Conservation (phyloP, 805 yeast genomes). For the Saturnispora saitoi region DNA sequence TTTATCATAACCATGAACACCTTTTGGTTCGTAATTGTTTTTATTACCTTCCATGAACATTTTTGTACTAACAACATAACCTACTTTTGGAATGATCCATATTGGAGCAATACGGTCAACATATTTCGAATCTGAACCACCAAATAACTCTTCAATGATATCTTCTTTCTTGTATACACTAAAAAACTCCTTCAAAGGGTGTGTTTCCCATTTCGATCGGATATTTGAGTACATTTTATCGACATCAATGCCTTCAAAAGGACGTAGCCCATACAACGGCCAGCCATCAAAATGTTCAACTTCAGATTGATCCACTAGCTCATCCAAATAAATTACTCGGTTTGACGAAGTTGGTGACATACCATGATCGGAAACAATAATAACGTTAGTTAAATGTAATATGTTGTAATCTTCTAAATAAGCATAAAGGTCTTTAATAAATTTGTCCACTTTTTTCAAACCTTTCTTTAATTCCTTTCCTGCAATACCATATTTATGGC, state of each 20-base stretch:
- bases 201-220: slow-evolving; percentile 22
- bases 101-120: slow-evolving; percentile 69
- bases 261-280: slow-evolving; percentile 78
- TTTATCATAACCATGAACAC: slow-evolving; percentile 82
- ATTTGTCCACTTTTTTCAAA: slow-evolving; percentile 55
- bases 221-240: slow-evolving; percentile 42
- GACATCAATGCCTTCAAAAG: slow-evolving; percentile 32
- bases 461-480: slow-evolving; percentile 51
- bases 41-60: slow-evolving; percentile 41
- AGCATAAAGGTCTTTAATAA: slow-evolving; percentile 40
- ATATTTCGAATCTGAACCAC: slow-evolving; percentile 34
- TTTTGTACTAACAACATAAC: slow-evolving; percentile 64
- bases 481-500: slow-evolving; percentile 62
- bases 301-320: slow-evolving; percentile 44
- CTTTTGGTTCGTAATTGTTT: slow-evolving; percentile 50
- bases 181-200: slow-evolving; percentile 30
- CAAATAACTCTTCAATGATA: slow-evolving; percentile 49
- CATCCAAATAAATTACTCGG: slow-evolving; percentile 65
- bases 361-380: slow-evolving; percentile 86
- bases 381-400: slow-evolving; percentile 56
- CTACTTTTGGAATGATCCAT: slow-evolving; percentile 78
- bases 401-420: slow-evolving; percentile 50
- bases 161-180: slow-evolving; percentile 46
- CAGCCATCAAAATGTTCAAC: slow-evolving; percentile 69
- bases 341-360: slow-evolving; percentile 81